Evolutionary conservation across 176 grass and related monocot species (phyloP), one percentile per base, ranked within the genome.

Genomic region (Triticum urartu): DNA sequence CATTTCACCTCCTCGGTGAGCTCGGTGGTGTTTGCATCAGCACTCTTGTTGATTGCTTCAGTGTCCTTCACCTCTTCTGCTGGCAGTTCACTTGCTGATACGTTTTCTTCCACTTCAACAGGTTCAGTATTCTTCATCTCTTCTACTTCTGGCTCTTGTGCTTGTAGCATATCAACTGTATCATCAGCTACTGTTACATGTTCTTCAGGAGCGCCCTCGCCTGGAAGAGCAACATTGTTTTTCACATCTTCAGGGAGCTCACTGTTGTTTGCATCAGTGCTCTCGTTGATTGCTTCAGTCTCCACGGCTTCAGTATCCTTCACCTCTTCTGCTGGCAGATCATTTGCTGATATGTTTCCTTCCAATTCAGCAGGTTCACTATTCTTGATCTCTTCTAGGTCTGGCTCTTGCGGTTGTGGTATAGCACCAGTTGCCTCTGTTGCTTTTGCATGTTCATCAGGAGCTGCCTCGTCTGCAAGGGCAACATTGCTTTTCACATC

Each of bases 341-440:
- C 78, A 69, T 45, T 21, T 68, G 60, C 30, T 61, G 5, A 61
- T 42, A 28, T 81, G 68, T 26, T 68, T 30, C 62, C 63, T 59
- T 86, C 83, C 67, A 75, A 43, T 82, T 68, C 83, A 86, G 21
- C 30, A 22, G 63, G 25, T 63, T 86, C 64, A 25, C 11, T 70
- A 35, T 83, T 48, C 72, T 90, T 83, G 32, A 36, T 52, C n/a
- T 90, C 83, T 77, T 86, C 79, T 82, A 54, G 54, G 24, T 73
- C 56, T 72, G 32, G 11, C 7, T 86, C 64, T 13, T 82, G 83
- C 3, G 47, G 22, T 54, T 40, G 33, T 86, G 64, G 47, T 22
- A 12, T 78, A 54, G 77, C 71, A 86, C 20, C 32, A 64, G 32
- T 42, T 72, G 12, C 54, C 20, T 83, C 22, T 24, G 54, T 79